Conservation (phyloP, 1,284 basidiomycete species). For the Ganoderma leucocontextum region DNA sequence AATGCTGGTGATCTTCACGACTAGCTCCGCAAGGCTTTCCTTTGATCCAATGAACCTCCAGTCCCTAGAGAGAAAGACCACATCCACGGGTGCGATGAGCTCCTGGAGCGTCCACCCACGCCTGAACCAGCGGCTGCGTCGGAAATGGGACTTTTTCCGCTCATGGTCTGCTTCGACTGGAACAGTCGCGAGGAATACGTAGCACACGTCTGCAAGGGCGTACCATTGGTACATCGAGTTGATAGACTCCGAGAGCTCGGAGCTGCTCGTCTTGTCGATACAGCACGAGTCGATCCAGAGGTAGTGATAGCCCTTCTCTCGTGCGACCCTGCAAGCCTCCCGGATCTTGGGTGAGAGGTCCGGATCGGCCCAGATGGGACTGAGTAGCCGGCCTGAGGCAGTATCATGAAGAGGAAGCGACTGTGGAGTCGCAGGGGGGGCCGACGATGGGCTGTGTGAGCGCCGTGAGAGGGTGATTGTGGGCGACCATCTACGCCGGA, state of each 20-base stretch:
- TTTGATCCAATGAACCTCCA: background rate
- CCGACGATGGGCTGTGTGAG: too few species aligned
- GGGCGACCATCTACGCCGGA: too few species aligned
- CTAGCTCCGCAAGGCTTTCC: background rate
- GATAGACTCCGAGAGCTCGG: background rate
- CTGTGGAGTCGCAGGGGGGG: too few species aligned
- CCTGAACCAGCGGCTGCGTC: background rate
- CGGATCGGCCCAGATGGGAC: background rate
- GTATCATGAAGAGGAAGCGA: too few species aligned
- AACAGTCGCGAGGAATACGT: background rate
- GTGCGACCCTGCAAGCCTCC: background rate
- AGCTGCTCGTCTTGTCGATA: conserved; percentile 3
- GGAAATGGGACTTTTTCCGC: background rate
- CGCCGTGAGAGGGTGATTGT: too few species aligned
- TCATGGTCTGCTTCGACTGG: background rate
- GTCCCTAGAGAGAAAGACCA: background rate
- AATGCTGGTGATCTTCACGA: background rate
- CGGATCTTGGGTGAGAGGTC: background rate
- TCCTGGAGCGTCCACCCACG: conserved; percentile 5
- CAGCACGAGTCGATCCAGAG: conserved; percentile 4
- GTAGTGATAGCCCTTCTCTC: background rate
- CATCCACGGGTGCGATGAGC: background rate
- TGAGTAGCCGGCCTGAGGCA: background rate
- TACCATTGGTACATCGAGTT: conserved; percentile 2
- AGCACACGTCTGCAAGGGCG: background rate